phyloP scores from a whole-genome alignment of 768 basidiomycete genomes.

The Russula brevipes region DNA sequence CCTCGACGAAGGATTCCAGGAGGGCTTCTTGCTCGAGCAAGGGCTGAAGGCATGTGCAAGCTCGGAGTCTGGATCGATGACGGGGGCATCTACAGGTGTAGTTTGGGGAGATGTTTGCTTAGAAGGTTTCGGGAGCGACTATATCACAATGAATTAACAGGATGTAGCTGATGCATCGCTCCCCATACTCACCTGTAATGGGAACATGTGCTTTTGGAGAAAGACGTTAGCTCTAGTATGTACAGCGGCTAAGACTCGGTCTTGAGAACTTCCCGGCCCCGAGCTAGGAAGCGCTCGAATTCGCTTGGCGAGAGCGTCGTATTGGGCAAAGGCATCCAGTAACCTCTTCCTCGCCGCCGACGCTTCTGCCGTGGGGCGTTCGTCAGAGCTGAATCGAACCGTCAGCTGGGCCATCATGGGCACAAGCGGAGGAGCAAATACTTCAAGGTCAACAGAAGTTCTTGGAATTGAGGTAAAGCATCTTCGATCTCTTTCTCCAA shows the following conservation, averaged over 20 bases:
- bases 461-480: slow-evolving; percentile 81
- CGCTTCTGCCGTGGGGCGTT: slow-evolving; percentile 63
- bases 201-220: slow-evolving; percentile 86
- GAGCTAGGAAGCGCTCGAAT: slow-evolving; percentile 69
- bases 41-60: slow-evolving; percentile 77
- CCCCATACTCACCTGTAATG: slow-evolving; percentile 56
- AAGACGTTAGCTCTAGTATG: slow-evolving; percentile 71
- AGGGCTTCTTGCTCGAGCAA: slow-evolving; percentile 92
- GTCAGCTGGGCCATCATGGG: slow-evolving; percentile 31
- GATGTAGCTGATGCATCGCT: neutral
- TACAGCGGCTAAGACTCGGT: slow-evolving; percentile 80
- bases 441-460: slow-evolving; percentile 69
- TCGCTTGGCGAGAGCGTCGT: slow-evolving; percentile 83
- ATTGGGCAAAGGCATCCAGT: slow-evolving; percentile 79
- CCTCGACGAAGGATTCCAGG: slow-evolving; percentile 83
- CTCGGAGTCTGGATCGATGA: slow-evolving; percentile 59
- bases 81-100: slow-evolving; percentile 25
- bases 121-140: slow-evolving; percentile 49
- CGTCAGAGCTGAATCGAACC: slow-evolving; percentile 33
- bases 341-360: slow-evolving; percentile 71
- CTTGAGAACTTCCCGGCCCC: slow-evolving; percentile 65
- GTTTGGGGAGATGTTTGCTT: slow-evolving; percentile 29
- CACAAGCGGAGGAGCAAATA: slow-evolving; percentile 32
- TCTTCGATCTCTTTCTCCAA: slow-evolving; percentile 91
- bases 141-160: neutral